Evolutionary conservation across 768 basidiomycete species (phyloP).

Genomic region (Hypholoma fasciculare): DNA sequence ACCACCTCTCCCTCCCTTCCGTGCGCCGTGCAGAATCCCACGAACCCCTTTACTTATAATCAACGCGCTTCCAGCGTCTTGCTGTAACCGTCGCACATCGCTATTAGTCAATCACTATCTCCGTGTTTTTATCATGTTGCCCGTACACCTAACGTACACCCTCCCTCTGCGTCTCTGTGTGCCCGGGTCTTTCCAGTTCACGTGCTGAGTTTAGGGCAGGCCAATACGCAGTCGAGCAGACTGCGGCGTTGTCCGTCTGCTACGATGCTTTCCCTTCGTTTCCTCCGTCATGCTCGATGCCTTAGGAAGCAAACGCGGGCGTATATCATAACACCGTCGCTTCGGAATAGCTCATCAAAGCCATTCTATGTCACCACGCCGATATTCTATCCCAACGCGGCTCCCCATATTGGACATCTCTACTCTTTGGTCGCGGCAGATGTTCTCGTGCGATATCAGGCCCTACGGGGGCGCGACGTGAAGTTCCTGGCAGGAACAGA

Average conservation of each 20-base stretch:
- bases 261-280: neutral
- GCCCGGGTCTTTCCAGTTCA: too few relatives aligned
- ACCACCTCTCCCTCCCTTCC: too few relatives aligned
- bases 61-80: too few relatives aligned
- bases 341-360: too few relatives aligned
- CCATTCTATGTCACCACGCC: slow-evolving; percentile 90
- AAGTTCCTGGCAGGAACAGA: slow-evolving; percentile 83
- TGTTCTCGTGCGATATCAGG: slow-evolving; percentile 72
- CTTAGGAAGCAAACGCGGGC: neutral
- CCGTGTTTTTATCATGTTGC: too few relatives aligned
- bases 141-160: too few relatives aligned
- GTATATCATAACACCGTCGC: neutral
- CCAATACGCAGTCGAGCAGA: neutral
- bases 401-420: slow-evolving; percentile 92
- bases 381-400: slow-evolving; percentile 93
- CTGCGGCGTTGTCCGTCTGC: neutral
- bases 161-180: too few relatives aligned
- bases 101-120: too few relatives aligned
- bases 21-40: too few relatives aligned
- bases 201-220: neutral
- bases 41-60: too few relatives aligned
- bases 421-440: slow-evolving; percentile 81
- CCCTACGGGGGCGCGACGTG: slow-evolving; percentile 55
- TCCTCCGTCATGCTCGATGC: neutral
- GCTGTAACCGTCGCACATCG: too few relatives aligned